Evolutionary conservation across 495 filamentous ascomycete species (phyloP).

Genomic region (Venustampulla echinocandica): DNA sequence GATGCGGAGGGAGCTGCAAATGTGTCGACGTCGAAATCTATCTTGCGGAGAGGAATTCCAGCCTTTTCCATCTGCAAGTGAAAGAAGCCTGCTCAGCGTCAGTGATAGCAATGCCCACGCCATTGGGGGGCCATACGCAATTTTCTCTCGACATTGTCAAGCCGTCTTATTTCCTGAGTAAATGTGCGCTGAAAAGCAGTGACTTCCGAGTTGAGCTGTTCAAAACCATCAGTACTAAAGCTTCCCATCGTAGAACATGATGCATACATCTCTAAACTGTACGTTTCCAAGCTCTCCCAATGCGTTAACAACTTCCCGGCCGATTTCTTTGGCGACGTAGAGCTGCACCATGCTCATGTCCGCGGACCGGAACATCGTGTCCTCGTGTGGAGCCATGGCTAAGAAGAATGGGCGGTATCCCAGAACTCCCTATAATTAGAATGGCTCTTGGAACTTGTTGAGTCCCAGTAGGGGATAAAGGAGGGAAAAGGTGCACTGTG

Average conservation of each 20-base stretch:
- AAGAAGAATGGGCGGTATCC: conserved; percentile 7
- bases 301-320: conserved; percentile 92
- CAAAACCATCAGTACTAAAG: conserved; percentile 21
- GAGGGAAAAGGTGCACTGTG: too few species aligned
- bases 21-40: conserved; percentile 76
- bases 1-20: conserved; percentile 78
- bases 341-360: conserved; percentile 99
- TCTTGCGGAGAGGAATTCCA: conserved; percentile 68
- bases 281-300: conserved; percentile 91
- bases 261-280: conserved; percentile 90
- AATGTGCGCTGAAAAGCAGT: conserved; percentile 95
- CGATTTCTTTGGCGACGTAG: conserved; percentile 97
- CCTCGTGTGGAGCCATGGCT: conserved; percentile 50
- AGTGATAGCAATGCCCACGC: neutral
- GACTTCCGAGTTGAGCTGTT: conserved; percentile 80
- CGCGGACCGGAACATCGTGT: conserved; percentile 98
- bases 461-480: too few species aligned
- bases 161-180: conserved; percentile 89
- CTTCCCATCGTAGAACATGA: neutral
- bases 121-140: conserved; percentile 57
- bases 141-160: conserved; percentile 97
- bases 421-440: too few species aligned
- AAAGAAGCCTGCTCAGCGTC: conserved; percentile 62
- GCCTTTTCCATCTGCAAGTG: conserved; percentile 90
- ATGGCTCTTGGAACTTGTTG: neutral